Base-by-base conservation (phyloP, 2,329 filamentous ascomycete genomes). In the Escovopsis sp. region DNA sequence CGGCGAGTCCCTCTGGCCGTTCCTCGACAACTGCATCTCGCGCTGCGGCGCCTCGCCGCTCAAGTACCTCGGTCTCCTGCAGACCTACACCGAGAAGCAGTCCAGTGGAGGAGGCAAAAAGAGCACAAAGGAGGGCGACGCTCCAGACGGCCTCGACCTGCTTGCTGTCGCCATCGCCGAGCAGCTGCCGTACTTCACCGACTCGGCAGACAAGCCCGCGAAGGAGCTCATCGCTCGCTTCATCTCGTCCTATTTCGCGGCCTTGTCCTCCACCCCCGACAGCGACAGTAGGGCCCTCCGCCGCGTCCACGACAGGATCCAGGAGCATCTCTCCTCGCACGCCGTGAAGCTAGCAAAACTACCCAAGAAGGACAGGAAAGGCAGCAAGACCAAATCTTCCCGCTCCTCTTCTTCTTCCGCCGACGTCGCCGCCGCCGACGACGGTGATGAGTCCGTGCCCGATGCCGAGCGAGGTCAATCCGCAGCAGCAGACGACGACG, bases 21-120 rank as follows among this genome's bases (percentile, higher is more conserved):
- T 90, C 49, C 54, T 94, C 18, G 87, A 94, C 49, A 86, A 92
- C 42, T 92, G 84, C 53, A 65, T 83, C 35, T 74, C 73, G 21
- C 73, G 87, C 17, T 82, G 83, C 45, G 76, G 77, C 13, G 76
- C 62, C 3, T 78, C 79, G 17, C 81, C 85, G 0, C 78, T 92
- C 48, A 92, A 85, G 50, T 88, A 94, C 48, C 73, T 90, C 19
- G 80, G 90, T 41, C 62, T 75, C 48, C 55, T 83, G 18, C 66
- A 76, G 36, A 66, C 72, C 28, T 54, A 53, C 25, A 33, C 49
- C 4, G 45, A 45, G 3, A 49, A 50, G 11, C 47, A 46, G 30
- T n/a, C n/a, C 21, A 11, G 21, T 11, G 21, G 21, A 25, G 43
- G 52, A 28, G 44, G 56, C n/a, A 42, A 50, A 2, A 32, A 43